Evolutionary conservation across 768 basidiomycete genomes (phyloP).

Genomic region (Mycena crocata): DNA sequence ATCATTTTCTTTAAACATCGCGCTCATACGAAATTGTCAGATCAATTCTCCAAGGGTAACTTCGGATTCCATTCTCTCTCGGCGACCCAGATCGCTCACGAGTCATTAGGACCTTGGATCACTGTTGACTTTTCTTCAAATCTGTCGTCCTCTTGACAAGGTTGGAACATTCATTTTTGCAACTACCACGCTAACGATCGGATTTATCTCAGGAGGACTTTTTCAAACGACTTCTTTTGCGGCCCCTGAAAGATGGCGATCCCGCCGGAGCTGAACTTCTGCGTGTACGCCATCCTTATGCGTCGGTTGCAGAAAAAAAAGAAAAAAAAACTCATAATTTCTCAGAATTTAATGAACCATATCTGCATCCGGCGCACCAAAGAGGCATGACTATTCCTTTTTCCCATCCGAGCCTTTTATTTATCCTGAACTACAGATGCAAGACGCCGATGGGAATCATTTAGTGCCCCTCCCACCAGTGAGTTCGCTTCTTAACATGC

Average conservation of each 20-base stretch:
- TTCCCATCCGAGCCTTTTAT: background rate
- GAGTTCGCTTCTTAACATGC: conserved; percentile 22
- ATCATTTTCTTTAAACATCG: background rate
- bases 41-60: conserved; percentile 87
- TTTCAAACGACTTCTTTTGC: conserved; percentile 81
- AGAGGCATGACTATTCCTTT: conserved; percentile 58
- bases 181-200: background rate
- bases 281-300: too few relatives aligned
- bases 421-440: conserved; percentile 67
- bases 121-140: conserved; percentile 82
- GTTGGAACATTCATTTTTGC: background rate
- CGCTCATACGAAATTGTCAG: conserved; percentile 47
- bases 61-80: conserved; percentile 23
- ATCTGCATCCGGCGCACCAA: conserved; percentile 87
- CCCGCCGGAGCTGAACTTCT: conserved; percentile 77
- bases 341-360: conserved; percentile 69
- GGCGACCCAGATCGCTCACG: background rate
- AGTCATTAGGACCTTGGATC: conserved; percentile 84
- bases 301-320: too few relatives aligned
- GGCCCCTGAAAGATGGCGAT: conserved; percentile 80
- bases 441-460: conserved; percentile 78
- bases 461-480: conserved; percentile 83
- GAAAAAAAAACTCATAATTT: conserved; percentile 6
- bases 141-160: conserved; percentile 89
- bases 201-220: conserved; percentile 62